These are phyloP conservation scores for Fomitopsis pulvina DNA, from an alignment of 768 basidiomycete genomes.

Conservation along the genomic window DNA sequence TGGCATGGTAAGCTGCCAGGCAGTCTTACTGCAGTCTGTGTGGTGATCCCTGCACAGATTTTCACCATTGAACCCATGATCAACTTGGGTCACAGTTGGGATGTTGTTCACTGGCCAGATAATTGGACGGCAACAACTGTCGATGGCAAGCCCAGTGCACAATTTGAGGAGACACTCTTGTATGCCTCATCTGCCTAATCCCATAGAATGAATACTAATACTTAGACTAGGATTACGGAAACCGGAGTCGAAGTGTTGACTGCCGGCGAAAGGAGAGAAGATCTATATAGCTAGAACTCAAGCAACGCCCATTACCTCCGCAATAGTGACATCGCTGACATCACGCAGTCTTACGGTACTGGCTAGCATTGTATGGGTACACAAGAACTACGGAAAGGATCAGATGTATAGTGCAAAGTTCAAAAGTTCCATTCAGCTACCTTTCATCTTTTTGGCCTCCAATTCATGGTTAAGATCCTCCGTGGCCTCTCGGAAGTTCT, in stretches of 20 bases:
- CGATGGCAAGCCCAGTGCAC: slow-evolving; percentile 88
- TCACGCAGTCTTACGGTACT: neutral
- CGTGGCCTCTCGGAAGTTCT: slow-evolving; percentile 60
- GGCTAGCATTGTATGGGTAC: neutral
- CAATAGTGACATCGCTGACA: neutral
- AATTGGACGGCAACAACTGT: slow-evolving; percentile 94
- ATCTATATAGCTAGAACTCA: slow-evolving; percentile 14
- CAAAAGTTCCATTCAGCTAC: neutral
- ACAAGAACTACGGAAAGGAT: neutral
- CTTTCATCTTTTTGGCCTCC: slow-evolving; percentile 24
- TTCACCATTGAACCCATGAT: slow-evolving; percentile 94
- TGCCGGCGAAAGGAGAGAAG: slow-evolving; percentile 34
- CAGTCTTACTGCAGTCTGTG: neutral
- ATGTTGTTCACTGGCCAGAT: slow-evolving; percentile 83
- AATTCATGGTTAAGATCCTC: slow-evolving; percentile 63
- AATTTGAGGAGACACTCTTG: slow-evolving; percentile 97
- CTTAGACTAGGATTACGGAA: slow-evolving; percentile 69
- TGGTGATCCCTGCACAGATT: slow-evolving; percentile 17
- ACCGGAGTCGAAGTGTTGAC: slow-evolving; percentile 87
- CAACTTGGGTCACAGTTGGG: slow-evolving; percentile 77
- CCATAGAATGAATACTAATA: slow-evolving; percentile 14
- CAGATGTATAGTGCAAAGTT: neutral
- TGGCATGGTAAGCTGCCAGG: slow-evolving; percentile 73
- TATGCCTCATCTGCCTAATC: slow-evolving; percentile 36
- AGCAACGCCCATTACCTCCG: no score